These are phyloP conservation scores for Echinosophora koreensis DNA, from an alignment of 306 rosid species.

Conservation along the genomic window DNA sequence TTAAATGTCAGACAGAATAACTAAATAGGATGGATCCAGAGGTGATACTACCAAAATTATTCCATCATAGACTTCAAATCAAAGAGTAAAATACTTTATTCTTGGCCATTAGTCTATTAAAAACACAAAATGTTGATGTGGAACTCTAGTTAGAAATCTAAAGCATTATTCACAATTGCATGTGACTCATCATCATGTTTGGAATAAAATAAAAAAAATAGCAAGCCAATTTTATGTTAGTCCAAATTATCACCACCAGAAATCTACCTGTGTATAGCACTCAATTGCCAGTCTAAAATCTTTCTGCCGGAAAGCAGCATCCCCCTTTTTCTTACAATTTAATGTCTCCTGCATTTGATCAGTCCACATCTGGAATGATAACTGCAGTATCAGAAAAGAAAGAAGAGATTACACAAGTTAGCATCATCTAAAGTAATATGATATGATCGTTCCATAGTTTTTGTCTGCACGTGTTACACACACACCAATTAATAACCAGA, in stretches of 20 bases:
- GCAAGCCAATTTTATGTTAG: conserved; percentile 1
- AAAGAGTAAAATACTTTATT: neutral
- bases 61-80: neutral
- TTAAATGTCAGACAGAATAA: conserved; percentile 18
- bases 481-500: neutral
- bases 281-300: conserved; percentile 72
- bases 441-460: conserved; percentile 6
- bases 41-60: neutral
- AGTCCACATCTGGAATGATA: conserved; percentile 89
- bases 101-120: conserved; percentile 10
- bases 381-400: conserved; percentile 53
- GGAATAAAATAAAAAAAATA: neutral
- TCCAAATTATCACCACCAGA: conserved; percentile 36
- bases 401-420: conserved; percentile 42
- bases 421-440: conserved; percentile 1
- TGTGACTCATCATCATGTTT: neutral
- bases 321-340: conserved; percentile 79
- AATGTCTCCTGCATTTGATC: conserved; percentile 85
- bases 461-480: neutral
- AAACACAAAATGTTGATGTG: conserved; percentile 21
- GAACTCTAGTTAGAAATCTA: conserved; percentile 19
- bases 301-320: conserved; percentile 69
- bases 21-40: conserved; percentile 20
- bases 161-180: neutral
- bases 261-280: conserved; percentile 71